These are phyloP conservation scores for Strigomonas culicis DNA, from an alignment of 208 protist species.

Conservation along the genomic window DNA sequence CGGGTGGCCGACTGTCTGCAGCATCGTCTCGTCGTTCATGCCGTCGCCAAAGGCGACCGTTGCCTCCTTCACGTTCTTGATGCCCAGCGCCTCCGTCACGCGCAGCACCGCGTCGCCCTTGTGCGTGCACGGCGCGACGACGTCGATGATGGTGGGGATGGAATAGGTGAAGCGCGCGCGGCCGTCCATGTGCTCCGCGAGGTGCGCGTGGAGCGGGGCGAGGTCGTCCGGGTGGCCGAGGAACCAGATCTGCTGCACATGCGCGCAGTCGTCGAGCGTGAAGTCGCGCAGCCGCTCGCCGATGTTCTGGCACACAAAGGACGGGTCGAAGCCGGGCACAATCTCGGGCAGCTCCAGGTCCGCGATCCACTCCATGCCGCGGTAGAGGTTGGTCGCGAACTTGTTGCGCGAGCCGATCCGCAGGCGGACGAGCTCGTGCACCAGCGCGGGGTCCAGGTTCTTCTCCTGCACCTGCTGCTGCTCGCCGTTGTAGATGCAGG, in stretches of 20 bases:
- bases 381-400: conserved; percentile 24
- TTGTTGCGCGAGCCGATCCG: background rate
- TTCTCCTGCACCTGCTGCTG: conserved; percentile 10
- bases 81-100: conserved; percentile 13
- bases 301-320: conserved; percentile 18
- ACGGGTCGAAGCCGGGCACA: conserved; percentile 13
- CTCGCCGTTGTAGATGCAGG: conserved; percentile 19
- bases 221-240: conserved; percentile 12
- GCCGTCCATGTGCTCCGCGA: background rate
- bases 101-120: conserved; percentile 19
- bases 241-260: conserved; percentile 16
- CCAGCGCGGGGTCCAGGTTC: conserved; percentile 16
- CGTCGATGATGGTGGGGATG: conserved; percentile 19
- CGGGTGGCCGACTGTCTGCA: conserved; percentile 8
- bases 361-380: conserved; percentile 15
- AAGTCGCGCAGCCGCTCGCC: conserved; percentile 15
- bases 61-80: background rate
- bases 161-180: conserved; percentile 10
- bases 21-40: conserved; percentile 23
- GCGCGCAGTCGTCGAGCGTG: conserved; percentile 5
- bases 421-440: conserved; percentile 8
- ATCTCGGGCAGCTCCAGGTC: conserved; percentile 16
- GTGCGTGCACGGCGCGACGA: conserved; percentile 14
- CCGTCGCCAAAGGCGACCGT: conserved; percentile 20
- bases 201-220: conserved; percentile 5